Evolutionary conservation across 176 grass and related monocot genomes (phyloP), one percentile per base, ranked within the genome.

Genomic region (Themeda triandra): DNA sequence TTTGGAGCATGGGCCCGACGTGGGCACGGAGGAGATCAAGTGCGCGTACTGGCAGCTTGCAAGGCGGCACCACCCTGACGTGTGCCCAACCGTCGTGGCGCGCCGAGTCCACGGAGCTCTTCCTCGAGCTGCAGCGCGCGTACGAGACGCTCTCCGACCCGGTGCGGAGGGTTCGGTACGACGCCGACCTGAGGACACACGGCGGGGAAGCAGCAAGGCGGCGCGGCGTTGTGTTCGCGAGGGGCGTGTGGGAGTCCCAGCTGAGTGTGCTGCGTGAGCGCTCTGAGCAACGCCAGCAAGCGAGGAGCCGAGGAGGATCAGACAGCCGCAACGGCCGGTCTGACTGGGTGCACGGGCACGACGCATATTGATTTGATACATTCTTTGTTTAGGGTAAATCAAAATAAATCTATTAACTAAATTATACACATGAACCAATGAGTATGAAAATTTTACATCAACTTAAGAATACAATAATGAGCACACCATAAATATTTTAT

Each of bases 61-160:
- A 41, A 79, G 84, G 27, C 91, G 82, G 82, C 85, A 84, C 79
- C 92, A 95, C 84, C 92, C 95, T 2, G 92, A 98, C 81, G 86
- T 82, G 14, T 95, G 92, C 75, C 89, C 89, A 10, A 10, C 71
- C 88, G 69, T 64, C 87, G 41, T 49, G 76, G 11, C 76, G 80
- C 4, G 87, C 79, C 77, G 86, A 91, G 42, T 88, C 82, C 45
- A 92, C 95, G 35, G 74, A 58, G 70, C 46, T 77, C 46, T 97
- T 97, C 84, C 80, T 97, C 12, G 92, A 95, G 85, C 85, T 98
- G 17, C 90, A 83, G 21, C 80, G 82, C 45, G 92, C 91, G 5
- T 98, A 98, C 58, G 92, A 98, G 67, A 94, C 85, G 12, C 86
- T 98, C 12, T 98, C 90, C 27, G 73, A 98, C 80, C 95, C 90